Percentiles rank a stretch among this genome's conserved stretches.
Evolutionary conservation across 2,329 filamentous ascomycete species (phyloP).

Genomic region (Truncatella angustata): DNA sequence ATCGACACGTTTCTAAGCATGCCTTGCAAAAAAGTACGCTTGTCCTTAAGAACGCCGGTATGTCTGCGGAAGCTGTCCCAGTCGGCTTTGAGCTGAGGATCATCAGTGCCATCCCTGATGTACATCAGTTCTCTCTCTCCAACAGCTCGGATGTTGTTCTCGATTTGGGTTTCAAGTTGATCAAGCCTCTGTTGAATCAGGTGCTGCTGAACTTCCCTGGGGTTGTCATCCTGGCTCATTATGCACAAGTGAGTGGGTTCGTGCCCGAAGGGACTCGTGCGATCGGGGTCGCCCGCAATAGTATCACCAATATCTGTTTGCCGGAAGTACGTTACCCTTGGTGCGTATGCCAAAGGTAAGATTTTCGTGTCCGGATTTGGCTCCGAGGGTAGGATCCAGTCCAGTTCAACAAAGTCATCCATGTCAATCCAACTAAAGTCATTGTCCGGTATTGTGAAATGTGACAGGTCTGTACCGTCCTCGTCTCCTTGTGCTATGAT

Average conservation of each 20-base stretch:
- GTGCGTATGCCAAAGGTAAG: slow-evolving; percentile 84
- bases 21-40: slow-evolving; percentile 55
- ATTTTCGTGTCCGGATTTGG: slow-evolving; percentile 93
- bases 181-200: slow-evolving; percentile 79
- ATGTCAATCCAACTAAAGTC: slow-evolving; percentile 98
- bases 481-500: slow-evolving; percentile 53
- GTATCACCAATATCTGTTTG: slow-evolving; percentile 88
- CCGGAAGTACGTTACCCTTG: slow-evolving; percentile 95
- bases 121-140: slow-evolving; percentile 72
- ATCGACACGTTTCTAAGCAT: slow-evolving; percentile 52
- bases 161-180: slow-evolving; percentile 75
- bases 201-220: slow-evolving; percentile 81
- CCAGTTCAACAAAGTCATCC: slow-evolving; percentile 98
- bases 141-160: slow-evolving; percentile 68
- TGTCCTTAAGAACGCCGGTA: slow-evolving; percentile 54
- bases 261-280: slow-evolving; percentile 86
- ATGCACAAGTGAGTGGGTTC: slow-evolving; percentile 94
- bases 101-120: slow-evolving; percentile 48
- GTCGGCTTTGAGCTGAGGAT: slow-evolving; percentile 52
- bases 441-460: slow-evolving; percentile 92
- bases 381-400: slow-evolving; percentile 91
- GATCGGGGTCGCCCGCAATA: slow-evolving; percentile 75
- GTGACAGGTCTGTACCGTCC: slow-evolving; percentile 70
- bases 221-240: slow-evolving; percentile 89
- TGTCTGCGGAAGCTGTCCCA: slow-evolving; percentile 60